Evolutionary conservation across 2,329 filamentous ascomycete genomes (phyloP).

Genomic region (Fusarium tuaranense): DNA sequence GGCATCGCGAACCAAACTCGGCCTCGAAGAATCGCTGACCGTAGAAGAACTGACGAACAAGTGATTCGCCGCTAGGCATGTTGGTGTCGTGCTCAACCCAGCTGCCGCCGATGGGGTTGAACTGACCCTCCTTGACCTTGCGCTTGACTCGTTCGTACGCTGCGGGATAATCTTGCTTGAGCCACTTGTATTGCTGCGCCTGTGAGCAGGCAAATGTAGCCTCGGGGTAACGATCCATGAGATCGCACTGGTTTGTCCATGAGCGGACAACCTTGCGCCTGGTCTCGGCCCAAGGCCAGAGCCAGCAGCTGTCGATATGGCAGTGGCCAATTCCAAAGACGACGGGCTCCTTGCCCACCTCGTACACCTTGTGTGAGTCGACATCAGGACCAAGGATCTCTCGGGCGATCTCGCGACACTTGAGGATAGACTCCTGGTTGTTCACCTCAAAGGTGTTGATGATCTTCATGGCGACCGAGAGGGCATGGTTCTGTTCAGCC

Average conservation of each 20-base stretch:
- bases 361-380: constrained; percentile 87
- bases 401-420: constrained; percentile 84
- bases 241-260: constrained; percentile 95
- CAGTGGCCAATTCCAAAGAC: constrained; percentile 95
- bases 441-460: constrained; percentile 91
- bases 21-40: constrained; percentile 96
- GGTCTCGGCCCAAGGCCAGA: constrained; percentile 98
- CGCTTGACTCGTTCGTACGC: constrained; percentile 91
- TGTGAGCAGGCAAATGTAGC: constrained; percentile 93
- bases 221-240: constrained; percentile 96
- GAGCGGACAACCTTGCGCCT: constrained; percentile 96
- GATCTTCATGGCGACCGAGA: constrained; percentile 86
- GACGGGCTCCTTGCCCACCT: constrained; percentile 77
- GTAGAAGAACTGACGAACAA: constrained; percentile 94
- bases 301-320: constrained; percentile 98
- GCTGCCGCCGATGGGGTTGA: constrained; percentile 95
- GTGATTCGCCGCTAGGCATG: constrained; percentile 92
- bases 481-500: constrained; percentile 88
- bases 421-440: constrained; percentile 79
- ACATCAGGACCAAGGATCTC: constrained; percentile 85
- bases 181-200: constrained; percentile 98
- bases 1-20: constrained; percentile 87
- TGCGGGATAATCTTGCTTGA: constrained; percentile 88
- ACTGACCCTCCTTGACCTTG: constrained; percentile 90
- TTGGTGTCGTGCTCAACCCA: constrained; percentile 99